Conservation (phyloP, 129 eudicot species). For the Cynara cardunculus region DNA sequence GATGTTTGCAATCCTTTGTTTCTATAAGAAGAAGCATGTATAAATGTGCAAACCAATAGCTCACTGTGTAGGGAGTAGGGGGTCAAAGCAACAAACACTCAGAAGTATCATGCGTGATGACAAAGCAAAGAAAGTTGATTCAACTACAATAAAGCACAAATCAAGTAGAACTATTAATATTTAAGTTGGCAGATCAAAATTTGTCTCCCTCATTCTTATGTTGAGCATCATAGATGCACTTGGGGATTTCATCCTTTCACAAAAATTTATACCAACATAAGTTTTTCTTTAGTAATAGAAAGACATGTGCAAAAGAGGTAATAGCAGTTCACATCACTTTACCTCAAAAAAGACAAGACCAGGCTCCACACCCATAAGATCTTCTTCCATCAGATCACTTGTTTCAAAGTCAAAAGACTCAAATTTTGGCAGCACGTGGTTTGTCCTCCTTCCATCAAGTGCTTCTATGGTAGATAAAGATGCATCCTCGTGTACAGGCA, state of each 20-base stretch:
- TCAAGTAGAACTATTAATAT: neutral
- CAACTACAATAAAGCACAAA: neutral
- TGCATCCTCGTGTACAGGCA: constrained; percentile 21
- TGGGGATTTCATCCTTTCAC: neutral
- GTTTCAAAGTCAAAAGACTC: constrained; percentile 77
- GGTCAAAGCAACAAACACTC: neutral
- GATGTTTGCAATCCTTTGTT: neutral
- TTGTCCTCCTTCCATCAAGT: constrained; percentile 28
- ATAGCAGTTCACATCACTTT: constrained; percentile 10
- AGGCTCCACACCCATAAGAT: constrained; percentile 89
- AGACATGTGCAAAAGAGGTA: constrained; percentile 3
- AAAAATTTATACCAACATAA: neutral
- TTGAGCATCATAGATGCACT: neutral
- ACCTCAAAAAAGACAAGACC: constrained; percentile 99
- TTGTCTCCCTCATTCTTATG: neutral
- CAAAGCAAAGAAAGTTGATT: neutral
- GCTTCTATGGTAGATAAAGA: constrained; percentile 24
- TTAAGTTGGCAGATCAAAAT: neutral
- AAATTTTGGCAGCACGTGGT: constrained; percentile 53
- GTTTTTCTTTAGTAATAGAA: constrained; percentile 7
- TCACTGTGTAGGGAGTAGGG: neutral
- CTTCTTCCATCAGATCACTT: constrained; percentile 96
- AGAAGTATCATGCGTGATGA: neutral
- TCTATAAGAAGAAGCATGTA: neutral
- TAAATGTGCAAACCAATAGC: neutral